Evolutionary conservation across 2,329 filamentous ascomycete genomes (phyloP).

Genomic region (Xylaria sp.): DNA sequence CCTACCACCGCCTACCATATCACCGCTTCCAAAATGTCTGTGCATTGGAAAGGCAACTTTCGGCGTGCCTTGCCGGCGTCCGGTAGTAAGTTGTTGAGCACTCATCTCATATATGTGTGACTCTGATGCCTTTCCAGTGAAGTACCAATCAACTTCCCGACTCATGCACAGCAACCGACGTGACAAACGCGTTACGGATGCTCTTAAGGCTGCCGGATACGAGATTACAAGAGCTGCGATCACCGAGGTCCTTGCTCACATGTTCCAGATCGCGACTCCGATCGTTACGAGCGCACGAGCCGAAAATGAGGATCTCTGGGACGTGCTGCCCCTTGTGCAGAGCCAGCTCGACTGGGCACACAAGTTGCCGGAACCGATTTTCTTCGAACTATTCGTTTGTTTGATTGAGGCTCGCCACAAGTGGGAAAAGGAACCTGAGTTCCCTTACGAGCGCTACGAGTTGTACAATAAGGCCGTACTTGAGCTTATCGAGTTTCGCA

Average conservation of each 20-base stretch:
- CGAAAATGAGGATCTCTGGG: slow-evolving; percentile 10
- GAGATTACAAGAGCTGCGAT: neutral
- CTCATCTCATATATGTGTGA: neutral
- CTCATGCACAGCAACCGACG: slow-evolving; percentile 10
- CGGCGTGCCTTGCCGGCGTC: neutral
- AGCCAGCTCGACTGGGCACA: slow-evolving; percentile 15
- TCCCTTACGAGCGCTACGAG: slow-evolving; percentile 7
- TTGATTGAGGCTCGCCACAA: slow-evolving; percentile 16
- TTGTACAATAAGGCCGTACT: slow-evolving; percentile 13
- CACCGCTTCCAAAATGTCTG: neutral
- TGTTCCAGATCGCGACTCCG: slow-evolving; percentile 18
- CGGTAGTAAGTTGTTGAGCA: neutral
- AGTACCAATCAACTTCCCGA: neutral
- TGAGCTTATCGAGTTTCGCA: slow-evolving; percentile 17
- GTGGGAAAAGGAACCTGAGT: slow-evolving; percentile 9
- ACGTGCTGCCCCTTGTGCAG: slow-evolving; percentile 9
- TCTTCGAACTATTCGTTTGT: slow-evolving; percentile 20
- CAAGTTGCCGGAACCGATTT: slow-evolving; percentile 1
- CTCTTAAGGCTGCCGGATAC: slow-evolving; percentile 7
- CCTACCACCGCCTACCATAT: neutral
- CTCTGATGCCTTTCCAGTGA: neutral
- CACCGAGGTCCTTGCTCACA: slow-evolving; percentile 1
- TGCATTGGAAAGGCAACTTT: neutral
- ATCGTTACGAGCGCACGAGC: neutral
- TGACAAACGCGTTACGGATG: slow-evolving; percentile 1